Evolutionary conservation across 345 rosid species (phyloP), one percentile per base, ranked within the genome.

Genomic region (Eucalyptus tenuipes): DNA sequence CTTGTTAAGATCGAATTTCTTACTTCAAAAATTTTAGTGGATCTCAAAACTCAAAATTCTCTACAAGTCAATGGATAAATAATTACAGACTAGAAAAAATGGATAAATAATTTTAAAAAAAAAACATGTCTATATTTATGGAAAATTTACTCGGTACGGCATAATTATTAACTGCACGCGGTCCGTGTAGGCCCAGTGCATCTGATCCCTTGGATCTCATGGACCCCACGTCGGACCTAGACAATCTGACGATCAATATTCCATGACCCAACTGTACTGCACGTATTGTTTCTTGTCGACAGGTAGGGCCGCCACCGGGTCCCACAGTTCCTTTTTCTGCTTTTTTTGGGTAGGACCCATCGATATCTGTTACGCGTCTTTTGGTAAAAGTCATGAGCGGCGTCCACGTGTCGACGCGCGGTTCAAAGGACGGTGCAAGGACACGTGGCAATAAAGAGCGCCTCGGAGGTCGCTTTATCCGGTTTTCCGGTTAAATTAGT

Each of bases 361-460:
- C 13, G 10, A 3, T 57, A 13, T 59, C 66, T 13, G 5, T 33
- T 68, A 40, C 24, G 79, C 11, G 42, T 33, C 42, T 17, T 31
- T 0, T 0, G 37, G 42, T 5, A 4, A 17, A 7, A 24, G 27
- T 18, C 25, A 20, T 5, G 0, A 2, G 13, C 8, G 40, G 2
- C 22, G 7, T 37, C 47, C 82, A 20, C 45, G 82, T 37, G 82
- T 37, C 27, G 1, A 10, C 3, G 1, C 45, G 8, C 3, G 27
- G 7, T 10, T 37, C 4, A 37, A 37, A 75, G 47, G 82, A 22
- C 47, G 47, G 82, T 75, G 82, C 14, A 6, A 18, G 81, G 81
- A 71, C 81, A 71, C 45, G 1, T 71, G 81, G 45, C 81, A 37
- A 64, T 14, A 15, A 29, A n/a, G 75, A 2, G 37, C 75, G 37